A percentile compares a stretch with the other conserved stretches of the same genome.
These are phyloP conservation scores for Chlorella sorokiniana DNA, from an alignment of 139 green algal genomes.

Conservation along the genomic window DNA sequence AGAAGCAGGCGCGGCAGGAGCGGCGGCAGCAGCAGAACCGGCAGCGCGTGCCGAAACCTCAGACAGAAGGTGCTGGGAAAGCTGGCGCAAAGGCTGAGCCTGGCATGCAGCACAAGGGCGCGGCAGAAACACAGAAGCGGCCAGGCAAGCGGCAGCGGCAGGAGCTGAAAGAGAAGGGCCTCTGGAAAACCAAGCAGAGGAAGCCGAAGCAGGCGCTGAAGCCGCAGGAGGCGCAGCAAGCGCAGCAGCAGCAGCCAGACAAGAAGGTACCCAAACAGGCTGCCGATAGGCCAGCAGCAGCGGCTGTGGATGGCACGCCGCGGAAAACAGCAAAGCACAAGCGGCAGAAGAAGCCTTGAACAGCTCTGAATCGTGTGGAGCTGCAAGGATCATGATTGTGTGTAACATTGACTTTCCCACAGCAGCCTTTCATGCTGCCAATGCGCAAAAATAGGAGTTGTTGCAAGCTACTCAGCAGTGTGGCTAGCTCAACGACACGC, in stretches of 20 bases:
- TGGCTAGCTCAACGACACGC: too few relatives aligned
- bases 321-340: background rate
- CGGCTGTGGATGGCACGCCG: background rate
- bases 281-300: background rate
- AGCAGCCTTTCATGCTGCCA: too few relatives aligned
- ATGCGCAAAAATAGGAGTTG: too few relatives aligned
- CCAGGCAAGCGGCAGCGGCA: constrained; percentile 48
- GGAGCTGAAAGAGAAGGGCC: constrained; percentile 25
- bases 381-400: too few relatives aligned
- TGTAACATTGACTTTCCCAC: background rate
- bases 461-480: too few relatives aligned
- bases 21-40: background rate
- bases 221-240: background rate
- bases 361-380: background rate
- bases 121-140: constrained; percentile 4
- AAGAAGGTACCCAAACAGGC: background rate
- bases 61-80: background rate
- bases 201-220: background rate
- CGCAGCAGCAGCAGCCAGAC: background rate
- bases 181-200: constrained; percentile 13
- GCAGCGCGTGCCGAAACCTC: background rate
- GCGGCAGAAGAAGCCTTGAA: background rate
- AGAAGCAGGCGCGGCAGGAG: constrained; percentile 7
- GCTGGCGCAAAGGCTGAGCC: background rate
- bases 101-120: background rate